Evolutionary conservation across 208 protist genomes (phyloP).

Genomic region (Wallacemonas collosoma): DNA sequence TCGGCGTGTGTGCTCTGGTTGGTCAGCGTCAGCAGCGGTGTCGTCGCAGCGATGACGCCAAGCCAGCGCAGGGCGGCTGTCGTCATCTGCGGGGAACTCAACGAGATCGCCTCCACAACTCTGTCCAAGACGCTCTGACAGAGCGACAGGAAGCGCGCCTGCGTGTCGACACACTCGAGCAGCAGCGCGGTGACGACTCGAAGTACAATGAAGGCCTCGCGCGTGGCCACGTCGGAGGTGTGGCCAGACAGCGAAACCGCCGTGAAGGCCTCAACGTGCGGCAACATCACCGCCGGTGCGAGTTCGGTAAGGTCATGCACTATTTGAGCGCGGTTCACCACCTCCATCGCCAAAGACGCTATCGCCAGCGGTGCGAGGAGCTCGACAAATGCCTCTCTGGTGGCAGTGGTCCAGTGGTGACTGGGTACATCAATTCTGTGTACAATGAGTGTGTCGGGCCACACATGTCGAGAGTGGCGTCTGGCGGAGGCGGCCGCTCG

Average conservation of each 20-base stretch:
- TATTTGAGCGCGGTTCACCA: conserved; percentile 19
- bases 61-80: background rate
- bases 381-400: conserved; percentile 48
- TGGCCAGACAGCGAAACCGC: conserved; percentile 25
- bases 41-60: background rate
- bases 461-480: background rate
- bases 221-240: conserved; percentile 24
- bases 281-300: conserved; percentile 36
- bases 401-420: conserved; percentile 43
- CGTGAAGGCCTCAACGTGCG: conserved; percentile 22
- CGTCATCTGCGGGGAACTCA: background rate
- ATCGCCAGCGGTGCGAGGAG: conserved; percentile 49
- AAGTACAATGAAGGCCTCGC: conserved; percentile 41
- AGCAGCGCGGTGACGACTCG: conserved; percentile 20
- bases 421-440: background rate
- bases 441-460: background rate
- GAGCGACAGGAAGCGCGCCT: conserved; percentile 16
- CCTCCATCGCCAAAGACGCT: conserved; percentile 37
- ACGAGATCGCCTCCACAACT: conserved; percentile 10
- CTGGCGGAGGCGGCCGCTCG: background rate
- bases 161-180: conserved; percentile 15
- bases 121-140: background rate
- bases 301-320: conserved; percentile 44
- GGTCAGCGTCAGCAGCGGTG: background rate
- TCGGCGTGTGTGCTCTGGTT: background rate